A percentile compares a stretch with the other conserved stretches of the same genome.
Evolutionary conservation across 2,329 filamentous ascomycete genomes (phyloP).

Genomic region (Pleomassaria siparia): DNA sequence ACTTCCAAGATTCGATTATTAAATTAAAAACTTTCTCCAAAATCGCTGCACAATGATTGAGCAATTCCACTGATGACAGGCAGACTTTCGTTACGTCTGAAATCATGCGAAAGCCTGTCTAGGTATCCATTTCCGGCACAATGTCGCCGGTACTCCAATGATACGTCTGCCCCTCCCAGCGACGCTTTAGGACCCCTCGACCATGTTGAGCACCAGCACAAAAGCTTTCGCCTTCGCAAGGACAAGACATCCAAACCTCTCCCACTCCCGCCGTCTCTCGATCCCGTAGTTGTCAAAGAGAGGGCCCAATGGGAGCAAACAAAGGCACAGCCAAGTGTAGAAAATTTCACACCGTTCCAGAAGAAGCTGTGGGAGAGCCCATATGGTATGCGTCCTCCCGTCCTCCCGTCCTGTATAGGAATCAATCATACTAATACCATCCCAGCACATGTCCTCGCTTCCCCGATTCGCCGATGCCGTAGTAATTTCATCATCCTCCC

Average conservation of each 20-base stretch:
- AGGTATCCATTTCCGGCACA: constrained; percentile 8
- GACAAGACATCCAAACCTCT: constrained; percentile 35
- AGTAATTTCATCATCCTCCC: constrained; percentile 57
- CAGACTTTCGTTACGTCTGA: constrained; percentile 20
- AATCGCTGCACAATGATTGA: neutral
- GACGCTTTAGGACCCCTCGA: constrained; percentile 31
- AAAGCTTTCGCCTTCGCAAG: constrained; percentile 36
- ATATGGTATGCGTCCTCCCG: constrained; percentile 56
- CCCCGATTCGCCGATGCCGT: constrained; percentile 60
- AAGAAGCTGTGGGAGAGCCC: constrained; percentile 62
- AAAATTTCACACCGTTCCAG: constrained; percentile 55
- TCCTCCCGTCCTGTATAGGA: neutral
- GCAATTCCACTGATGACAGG: constrained; percentile 29
- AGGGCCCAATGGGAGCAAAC: constrained; percentile 42
- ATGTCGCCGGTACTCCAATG: constrained; percentile 16
- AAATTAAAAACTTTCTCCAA: no score
- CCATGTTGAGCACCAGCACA: constrained; percentile 32
- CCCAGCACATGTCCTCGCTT: constrained; percentile 63
- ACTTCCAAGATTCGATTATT: neutral
- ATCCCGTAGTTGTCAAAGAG: constrained; percentile 44
- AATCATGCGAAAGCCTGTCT: constrained; percentile 19
- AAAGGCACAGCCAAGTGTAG: constrained; percentile 45
- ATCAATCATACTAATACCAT: constrained; percentile 6
- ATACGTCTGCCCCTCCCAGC: constrained; percentile 15
- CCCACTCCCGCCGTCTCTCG: constrained; percentile 53